Evolutionary conservation across 352 stramenopile species (phyloP), one percentile per base, ranked within the genome.

Genomic region (Phytopythium montanum): DNA sequence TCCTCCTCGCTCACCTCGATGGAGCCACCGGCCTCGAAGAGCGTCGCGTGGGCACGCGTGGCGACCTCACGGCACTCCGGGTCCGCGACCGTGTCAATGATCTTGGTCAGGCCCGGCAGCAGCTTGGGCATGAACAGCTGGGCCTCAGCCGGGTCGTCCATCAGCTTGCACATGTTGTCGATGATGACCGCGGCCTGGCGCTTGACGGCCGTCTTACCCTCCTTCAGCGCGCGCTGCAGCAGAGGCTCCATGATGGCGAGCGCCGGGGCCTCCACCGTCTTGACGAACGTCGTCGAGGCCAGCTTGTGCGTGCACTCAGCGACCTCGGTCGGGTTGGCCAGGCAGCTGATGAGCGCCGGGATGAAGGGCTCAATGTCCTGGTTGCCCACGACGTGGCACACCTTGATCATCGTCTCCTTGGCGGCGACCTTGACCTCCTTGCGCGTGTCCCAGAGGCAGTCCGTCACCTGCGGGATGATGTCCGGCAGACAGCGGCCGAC

Each of bases 331-430:
- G 96, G 96, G 81, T 98, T 98, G 45, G 97, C 95, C 61, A 99
- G 97, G 69, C 94, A 97, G 67, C 80, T 96, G 34, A 99, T 86
- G 56, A 99, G 96, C 56, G 98, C 96, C 3, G 84, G 91, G 52
- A 98, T 99, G 83, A 99, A 99, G 61, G 98, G 97, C 79, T 99
- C 97, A 66, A 99, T 99, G 87, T 99, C 97, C 65, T 90, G 92
- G 95, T 99, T 99, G 68, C 95, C 96, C 60, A 99, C 98, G 26
- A 99, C 95, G 60, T 97, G 89, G 70, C 97, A 98, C 8, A 97
- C 91, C 66, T 90, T 92, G 54, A 88, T 92, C 90, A 99, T 98
- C 42, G 97, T 97, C 12, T 85, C 83, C 58, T 95, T 97, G 26
- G 96, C 90, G 36, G 96, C 95, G 16, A 87, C 69, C 87, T 98